These are phyloP conservation scores for Debaryomyces hansenii DNA, from an alignment of 805 yeast genomes.

Conservation along the genomic window DNA sequence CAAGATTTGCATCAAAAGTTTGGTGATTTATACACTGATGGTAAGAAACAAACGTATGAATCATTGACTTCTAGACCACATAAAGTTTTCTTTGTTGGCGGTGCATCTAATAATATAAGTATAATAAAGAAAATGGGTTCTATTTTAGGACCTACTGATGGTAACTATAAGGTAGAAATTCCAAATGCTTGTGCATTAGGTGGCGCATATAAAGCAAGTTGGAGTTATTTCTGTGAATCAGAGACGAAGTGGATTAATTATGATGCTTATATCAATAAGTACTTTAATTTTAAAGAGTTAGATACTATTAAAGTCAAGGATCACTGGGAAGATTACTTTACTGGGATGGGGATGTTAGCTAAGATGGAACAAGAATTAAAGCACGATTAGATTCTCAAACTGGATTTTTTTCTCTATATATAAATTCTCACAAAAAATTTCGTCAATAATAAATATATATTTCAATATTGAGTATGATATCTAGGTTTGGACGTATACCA, in stretches of 20 bases:
- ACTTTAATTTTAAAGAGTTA: constrained; percentile 53
- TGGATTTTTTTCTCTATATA: background rate
- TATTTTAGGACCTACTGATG: constrained; percentile 64
- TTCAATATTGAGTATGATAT: background rate
- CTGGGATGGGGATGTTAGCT: constrained; percentile 54
- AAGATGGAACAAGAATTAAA: constrained; percentile 37
- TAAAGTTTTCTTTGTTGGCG: constrained; percentile 81
- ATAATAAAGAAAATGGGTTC: constrained; percentile 69
- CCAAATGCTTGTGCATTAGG: constrained; percentile 93
- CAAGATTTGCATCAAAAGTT: constrained; percentile 28
- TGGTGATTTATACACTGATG: constrained; percentile 51
- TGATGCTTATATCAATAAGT: constrained; percentile 34
- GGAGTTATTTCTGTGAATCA: constrained; percentile 52
- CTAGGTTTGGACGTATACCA: background rate
- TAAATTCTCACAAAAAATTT: background rate
- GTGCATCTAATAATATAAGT: constrained; percentile 72
- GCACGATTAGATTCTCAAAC: constrained; percentile 9
- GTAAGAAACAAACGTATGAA: constrained; percentile 42
- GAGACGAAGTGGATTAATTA: constrained; percentile 41
- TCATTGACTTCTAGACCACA: constrained; percentile 59
- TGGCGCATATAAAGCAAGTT: constrained; percentile 82
- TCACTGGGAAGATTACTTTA: constrained; percentile 49
- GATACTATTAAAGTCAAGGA: constrained; percentile 40
- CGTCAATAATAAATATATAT: background rate
- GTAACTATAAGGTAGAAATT: constrained; percentile 70